Evolutionary conservation across 257 asterid species (phyloP), one percentile per base, ranked within the genome.

Genomic region (Thymus mandschuricus): DNA sequence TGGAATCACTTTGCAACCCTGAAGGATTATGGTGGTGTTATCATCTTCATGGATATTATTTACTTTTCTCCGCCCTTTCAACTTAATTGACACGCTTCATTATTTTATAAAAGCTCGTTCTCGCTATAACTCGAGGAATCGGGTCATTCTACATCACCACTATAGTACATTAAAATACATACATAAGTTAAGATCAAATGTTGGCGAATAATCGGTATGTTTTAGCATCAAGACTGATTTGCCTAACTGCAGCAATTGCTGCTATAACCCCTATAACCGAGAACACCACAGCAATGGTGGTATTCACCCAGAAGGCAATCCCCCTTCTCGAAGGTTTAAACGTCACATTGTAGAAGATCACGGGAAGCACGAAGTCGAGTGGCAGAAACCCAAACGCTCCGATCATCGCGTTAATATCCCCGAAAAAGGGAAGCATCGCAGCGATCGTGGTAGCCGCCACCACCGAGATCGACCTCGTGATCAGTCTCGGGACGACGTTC

Each of bases 351-450:
- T 67, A 94, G 95, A 91, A 91, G 55, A 94, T 59, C 15, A 76
- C 75, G 6, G 97, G 98, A 35, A 94, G 89, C n/a, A 91, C 93
- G 50, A 91, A 91, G 44, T 94, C 98, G 1, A 94, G 91, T 5
- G 98, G 97, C 84, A 94, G 50, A 84, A 93, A 91, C 46, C 98
- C 96, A 58, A 94, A 89, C 9, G 98, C 96, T 60, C 98, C 97
- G 1, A 94, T 75, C 48, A 94, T 2, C 6, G 96, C 89, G 49
- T 87, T 89, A 29, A 94, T 80, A 81, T 91, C 97, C 41, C 96
- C 96, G 2, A 91, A 89, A 76, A 94, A 94, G 1, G 98, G 96
- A 52, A 94, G 92, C 97, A 91, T 93, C 11, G 96, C 96, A 21
- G 97, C 91, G 0, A 91, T 82, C 15, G 88, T 86, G 5, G 97